Conservation (phyloP, 306 rosid genomes). For the Lathyrus oleraceus region DNA sequence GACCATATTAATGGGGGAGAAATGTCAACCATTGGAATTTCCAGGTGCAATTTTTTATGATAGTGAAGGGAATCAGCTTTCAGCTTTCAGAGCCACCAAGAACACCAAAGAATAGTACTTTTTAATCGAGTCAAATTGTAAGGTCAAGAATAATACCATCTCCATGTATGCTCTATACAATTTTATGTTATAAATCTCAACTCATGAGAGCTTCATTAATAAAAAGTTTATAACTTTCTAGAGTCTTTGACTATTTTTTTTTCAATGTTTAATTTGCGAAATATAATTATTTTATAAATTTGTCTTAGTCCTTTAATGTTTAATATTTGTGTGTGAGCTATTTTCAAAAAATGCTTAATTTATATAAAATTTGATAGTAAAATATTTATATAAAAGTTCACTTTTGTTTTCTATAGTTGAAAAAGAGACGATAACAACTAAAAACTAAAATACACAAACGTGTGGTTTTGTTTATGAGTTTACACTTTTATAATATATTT, state of each 20-base stretch:
- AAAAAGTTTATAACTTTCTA: neutral
- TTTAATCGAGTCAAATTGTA: neutral
- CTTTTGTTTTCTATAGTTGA: too few relatives aligned
- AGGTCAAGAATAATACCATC: neutral
- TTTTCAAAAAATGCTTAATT: too few relatives aligned
- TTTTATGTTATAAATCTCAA: neutral
- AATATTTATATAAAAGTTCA: too few relatives aligned
- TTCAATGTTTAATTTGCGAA: neutral
- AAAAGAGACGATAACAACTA: too few relatives aligned
- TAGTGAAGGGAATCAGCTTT: conserved; percentile 38
- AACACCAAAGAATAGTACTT: conserved; percentile 36
- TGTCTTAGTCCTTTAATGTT: too few relatives aligned
- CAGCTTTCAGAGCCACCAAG: conserved; percentile 41
- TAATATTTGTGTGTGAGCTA: too few relatives aligned
- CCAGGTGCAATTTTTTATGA: conserved; percentile 52
- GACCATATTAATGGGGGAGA: conserved; percentile 53
- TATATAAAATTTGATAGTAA: too few relatives aligned
- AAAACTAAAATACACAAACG: too few relatives aligned
- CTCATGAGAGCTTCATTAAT: neutral
- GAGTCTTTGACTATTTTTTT: neutral
- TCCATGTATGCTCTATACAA: neutral
- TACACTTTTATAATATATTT: too few relatives aligned
- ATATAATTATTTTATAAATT: neutral
- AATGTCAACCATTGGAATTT: conserved; percentile 45
- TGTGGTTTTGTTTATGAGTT: too few relatives aligned